Evolutionary conservation across 2,329 filamentous ascomycete genomes (phyloP), one percentile per base, ranked within the genome.

Genomic region (Cucurbitaria berberidis): DNA sequence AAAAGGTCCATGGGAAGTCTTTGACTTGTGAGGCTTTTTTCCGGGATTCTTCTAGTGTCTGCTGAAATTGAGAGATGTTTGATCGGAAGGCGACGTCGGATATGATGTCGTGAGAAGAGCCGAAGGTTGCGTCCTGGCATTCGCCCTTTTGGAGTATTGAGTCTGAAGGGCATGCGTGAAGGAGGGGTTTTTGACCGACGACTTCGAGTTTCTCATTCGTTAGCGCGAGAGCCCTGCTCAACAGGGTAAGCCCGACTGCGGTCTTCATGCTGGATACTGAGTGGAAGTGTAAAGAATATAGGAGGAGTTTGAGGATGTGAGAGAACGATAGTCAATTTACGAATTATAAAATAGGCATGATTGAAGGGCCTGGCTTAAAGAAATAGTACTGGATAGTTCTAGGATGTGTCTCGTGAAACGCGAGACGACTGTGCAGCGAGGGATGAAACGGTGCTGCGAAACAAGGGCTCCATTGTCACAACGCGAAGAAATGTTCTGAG

Each of bases 1-100:
- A 68, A 43, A 66, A 69, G 0, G 69, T 68, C 71, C 71, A 74
- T 2, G 68, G 70, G 34, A 70, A 71, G 38, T 69, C 45, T 7
- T 55, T 43, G 6, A 52, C 18, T 32, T 60, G 43, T 27, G 63
- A 55, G 7, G 67, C 68, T n/a, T 55, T 32, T 6, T 30, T 42
- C 11, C 64, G 60, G 15, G 68, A 55, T 26, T 71, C 64, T 26
- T 69, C 63, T 13, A 71, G 50, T 18, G 36, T 48, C 3, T 49
- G 51, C 8, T 15, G 35, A 1, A 57, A 42, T 2, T 63, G 60
- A 3, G 67, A 55, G 7, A 53, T 51, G 42, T 73, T 73, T 18
- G 57, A 52, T 18, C 46, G 50, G 38, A 62, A 65, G 24, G 52
- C 41, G 8, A 60, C n/a, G 10, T 55, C 57, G 24, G 30, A 34